Conservation (phyloP, 306 rosid genomes). For the Trichosanthes cucumerina region DNA sequence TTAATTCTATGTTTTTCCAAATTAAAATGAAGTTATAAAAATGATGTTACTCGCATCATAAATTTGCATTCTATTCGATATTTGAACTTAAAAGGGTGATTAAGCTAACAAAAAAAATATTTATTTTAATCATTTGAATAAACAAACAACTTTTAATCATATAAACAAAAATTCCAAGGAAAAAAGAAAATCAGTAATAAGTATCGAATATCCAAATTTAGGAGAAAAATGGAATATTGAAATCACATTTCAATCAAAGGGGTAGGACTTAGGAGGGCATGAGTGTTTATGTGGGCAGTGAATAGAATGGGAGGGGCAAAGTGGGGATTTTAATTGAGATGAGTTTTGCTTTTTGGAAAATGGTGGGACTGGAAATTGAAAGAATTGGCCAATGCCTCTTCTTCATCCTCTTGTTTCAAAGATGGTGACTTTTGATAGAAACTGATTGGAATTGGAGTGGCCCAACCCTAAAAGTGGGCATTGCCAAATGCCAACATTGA, state of each 20-base stretch:
- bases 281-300: not conserved
- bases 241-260: not conserved
- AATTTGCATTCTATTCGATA: not conserved
- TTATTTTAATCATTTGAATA: too few relatives aligned
- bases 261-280: not conserved
- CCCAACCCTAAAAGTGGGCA: not conserved
- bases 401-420: not conserved
- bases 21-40: too few relatives aligned
- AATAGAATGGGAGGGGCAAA: not conserved
- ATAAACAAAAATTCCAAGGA: too few relatives aligned
- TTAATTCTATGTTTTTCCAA: too few relatives aligned
- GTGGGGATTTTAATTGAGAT: not conserved
- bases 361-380: not conserved
- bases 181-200: too few relatives aligned
- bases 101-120: too few relatives aligned
- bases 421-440: not conserved
- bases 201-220: too few relatives aligned
- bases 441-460: not conserved
- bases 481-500: not conserved
- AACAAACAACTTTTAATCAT: not conserved
- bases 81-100: too few relatives aligned
- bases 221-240: not conserved
- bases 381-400: not conserved
- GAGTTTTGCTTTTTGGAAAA: not conserved
- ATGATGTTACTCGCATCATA: too few relatives aligned